A percentile compares a stretch with the other conserved stretches of the same genome.
phyloP scores from a whole-genome alignment of 2,329 filamentous ascomycete species.

The Basipetospora sp. region DNA sequence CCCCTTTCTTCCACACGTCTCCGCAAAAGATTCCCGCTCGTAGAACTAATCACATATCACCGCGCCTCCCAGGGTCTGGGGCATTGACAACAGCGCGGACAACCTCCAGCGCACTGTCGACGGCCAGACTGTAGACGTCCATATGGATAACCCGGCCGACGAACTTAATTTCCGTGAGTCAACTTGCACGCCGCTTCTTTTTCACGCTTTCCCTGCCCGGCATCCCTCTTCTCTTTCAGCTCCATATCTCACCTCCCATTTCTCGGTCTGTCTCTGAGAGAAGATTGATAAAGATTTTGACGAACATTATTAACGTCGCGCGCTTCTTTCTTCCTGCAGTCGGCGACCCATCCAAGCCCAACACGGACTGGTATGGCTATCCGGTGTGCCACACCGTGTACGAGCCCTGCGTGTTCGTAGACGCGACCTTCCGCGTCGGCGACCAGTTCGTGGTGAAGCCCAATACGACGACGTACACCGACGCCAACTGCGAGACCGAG shows the following conservation, averaged over 20 bases:
- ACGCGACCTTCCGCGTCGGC: conserved; percentile 18
- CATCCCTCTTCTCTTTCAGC: neutral
- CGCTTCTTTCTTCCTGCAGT: conserved; percentile 11
- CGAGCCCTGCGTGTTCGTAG: conserved; percentile 18
- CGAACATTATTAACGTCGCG: conserved; percentile 4
- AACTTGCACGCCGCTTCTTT: no score
- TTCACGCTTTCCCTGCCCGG: no score
- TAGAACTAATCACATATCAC: no score
- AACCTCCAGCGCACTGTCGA: conserved; percentile 33
- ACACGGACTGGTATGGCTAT: conserved; percentile 37
- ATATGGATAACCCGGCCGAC: conserved; percentile 48
- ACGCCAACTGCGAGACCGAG: conserved; percentile 20
- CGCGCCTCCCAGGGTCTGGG: conserved; percentile 26
- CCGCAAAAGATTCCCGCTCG: no score
- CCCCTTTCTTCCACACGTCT: no score
- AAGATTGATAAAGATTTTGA: no score
- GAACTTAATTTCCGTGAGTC: conserved; percentile 46
- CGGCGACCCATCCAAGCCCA: conserved; percentile 15
- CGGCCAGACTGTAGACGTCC: conserved; percentile 32
- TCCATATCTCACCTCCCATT: neutral
- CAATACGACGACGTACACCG: conserved; percentile 19
- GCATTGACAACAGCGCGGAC: conserved; percentile 38
- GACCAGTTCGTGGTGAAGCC: conserved; percentile 23
- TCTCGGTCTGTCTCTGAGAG: no score
- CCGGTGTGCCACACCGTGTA: conserved; percentile 45